Evolutionary conservation across 768 basidiomycete species (phyloP).

Genomic region (Lentinula boryana): DNA sequence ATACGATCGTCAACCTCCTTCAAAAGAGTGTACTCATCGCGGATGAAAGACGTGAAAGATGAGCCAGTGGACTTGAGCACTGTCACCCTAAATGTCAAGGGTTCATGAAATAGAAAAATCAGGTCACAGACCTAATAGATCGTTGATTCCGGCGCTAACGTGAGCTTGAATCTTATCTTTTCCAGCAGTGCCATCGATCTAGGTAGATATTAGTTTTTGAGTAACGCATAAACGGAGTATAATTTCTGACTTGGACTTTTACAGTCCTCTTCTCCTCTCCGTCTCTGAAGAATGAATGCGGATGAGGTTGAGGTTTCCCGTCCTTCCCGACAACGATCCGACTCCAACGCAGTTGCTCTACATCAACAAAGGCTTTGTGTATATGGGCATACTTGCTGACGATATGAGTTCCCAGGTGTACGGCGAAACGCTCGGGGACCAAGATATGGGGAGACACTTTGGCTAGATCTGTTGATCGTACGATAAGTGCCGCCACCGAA

Average conservation of each 20-base stretch:
- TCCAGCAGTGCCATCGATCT: constrained; percentile 64
- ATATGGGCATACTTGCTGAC: constrained; percentile 78
- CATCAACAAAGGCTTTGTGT: constrained; percentile 57
- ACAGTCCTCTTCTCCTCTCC: constrained; percentile 84
- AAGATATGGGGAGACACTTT: constrained; percentile 88
- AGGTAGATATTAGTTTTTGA: not conserved
- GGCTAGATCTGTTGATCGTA: constrained; percentile 53
- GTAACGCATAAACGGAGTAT: not conserved
- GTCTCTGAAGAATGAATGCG: constrained; percentile 81
- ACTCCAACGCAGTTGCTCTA: constrained; percentile 82
- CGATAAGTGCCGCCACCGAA: not conserved
- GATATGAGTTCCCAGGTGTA: constrained; percentile 81
- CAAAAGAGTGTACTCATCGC: constrained; percentile 88
- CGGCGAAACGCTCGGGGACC: constrained; percentile 76
- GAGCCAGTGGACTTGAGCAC: constrained; percentile 91
- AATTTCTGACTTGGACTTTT: constrained; percentile 43
- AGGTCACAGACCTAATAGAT: constrained; percentile 61
- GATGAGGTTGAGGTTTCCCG: constrained; percentile 48
- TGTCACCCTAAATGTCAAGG: constrained; percentile 18
- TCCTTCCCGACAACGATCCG: constrained; percentile 52
- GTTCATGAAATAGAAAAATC: not conserved
- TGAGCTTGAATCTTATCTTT: constrained; percentile 56
- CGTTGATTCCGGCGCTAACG: constrained; percentile 67
- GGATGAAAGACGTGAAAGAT: constrained; percentile 72
- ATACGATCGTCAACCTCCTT: constrained; percentile 81